Evolutionary conservation across 495 filamentous ascomycete genomes (phyloP).

Genomic region (Penicillium canariense): DNA sequence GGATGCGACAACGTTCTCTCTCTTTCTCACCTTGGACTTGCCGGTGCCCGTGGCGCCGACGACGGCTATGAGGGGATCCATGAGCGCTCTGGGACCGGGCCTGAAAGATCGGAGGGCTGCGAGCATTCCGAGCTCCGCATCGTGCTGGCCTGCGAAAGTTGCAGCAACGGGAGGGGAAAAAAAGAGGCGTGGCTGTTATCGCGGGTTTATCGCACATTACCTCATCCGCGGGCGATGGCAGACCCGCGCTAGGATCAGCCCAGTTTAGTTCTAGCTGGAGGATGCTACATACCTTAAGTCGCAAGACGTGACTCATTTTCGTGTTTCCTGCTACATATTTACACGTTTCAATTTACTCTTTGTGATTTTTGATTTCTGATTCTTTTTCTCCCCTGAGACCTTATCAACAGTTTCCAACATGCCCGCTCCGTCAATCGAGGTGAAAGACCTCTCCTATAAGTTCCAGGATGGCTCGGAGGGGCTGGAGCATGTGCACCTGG

Average conservation of each 20-base stretch:
- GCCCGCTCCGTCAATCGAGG: slow-evolving; percentile 57
- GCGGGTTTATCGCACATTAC: slow-evolving; percentile 17
- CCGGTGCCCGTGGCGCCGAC: slow-evolving; percentile 94
- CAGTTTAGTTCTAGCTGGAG: background rate
- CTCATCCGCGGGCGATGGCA: slow-evolving; percentile 17
- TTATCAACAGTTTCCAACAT: slow-evolving; percentile 19
- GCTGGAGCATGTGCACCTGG: slow-evolving; percentile 65
- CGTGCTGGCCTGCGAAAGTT: background rate
- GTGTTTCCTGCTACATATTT: background rate
- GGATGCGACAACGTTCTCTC: slow-evolving; percentile 11
- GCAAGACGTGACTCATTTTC: slow-evolving; percentile 9
- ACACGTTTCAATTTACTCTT: too few species aligned
- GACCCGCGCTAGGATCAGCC: slow-evolving; percentile 1
- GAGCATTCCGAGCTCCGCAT: slow-evolving; percentile 26
- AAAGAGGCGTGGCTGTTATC: slow-evolving; percentile 13
- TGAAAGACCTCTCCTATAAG: slow-evolving; percentile 77
- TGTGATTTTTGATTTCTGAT: background rate
- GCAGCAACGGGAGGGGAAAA: slow-evolving; percentile 1
- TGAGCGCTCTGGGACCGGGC: slow-evolving; percentile 19
- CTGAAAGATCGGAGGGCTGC: slow-evolving; percentile 23
- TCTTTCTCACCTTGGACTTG: slow-evolving; percentile 79
- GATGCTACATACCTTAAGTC: background rate
- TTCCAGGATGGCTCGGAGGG: slow-evolving; percentile 80
- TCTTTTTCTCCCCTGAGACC: background rate
- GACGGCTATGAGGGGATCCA: slow-evolving; percentile 72